Evolutionary conservation across 2,329 filamentous ascomycete genomes (phyloP).

Genomic region (Lasiodiplodia gonubiensis): DNA sequence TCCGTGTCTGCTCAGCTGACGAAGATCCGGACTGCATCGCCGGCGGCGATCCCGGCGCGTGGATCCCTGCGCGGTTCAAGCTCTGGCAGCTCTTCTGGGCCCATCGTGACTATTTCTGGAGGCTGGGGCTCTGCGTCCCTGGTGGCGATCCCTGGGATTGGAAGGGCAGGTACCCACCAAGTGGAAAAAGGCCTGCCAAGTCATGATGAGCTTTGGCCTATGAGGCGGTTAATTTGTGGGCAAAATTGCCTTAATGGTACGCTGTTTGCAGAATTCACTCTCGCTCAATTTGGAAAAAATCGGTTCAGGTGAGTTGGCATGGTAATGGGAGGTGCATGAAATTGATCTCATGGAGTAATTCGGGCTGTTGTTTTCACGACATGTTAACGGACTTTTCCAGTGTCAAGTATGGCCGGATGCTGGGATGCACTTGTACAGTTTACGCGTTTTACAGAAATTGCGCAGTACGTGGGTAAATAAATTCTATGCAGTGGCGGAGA

Average conservation of each 20-base stretch:
- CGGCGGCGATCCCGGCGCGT: constrained; percentile 43
- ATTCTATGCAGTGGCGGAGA: not conserved
- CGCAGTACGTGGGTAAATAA: too few relatives aligned
- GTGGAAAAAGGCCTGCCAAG: constrained; percentile 31
- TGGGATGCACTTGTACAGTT: not conserved
- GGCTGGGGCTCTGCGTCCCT: constrained; percentile 86
- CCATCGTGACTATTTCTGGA: constrained; percentile 96
- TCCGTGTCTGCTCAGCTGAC: constrained; percentile 74
- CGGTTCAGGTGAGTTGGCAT: not conserved
- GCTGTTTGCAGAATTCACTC: not conserved
- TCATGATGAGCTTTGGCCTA: constrained; percentile 16
- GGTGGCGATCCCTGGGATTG: constrained; percentile 74
- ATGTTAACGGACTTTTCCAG: not conserved
- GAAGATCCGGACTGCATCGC: constrained; percentile 75
- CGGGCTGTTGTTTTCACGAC: not conserved
- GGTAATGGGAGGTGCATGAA: not conserved
- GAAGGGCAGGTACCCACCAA: constrained; percentile 55
- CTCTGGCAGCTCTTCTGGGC: constrained; percentile 94
- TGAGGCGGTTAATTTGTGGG: not conserved
- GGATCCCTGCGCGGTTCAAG: constrained; percentile 65
- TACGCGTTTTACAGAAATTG: too few relatives aligned
- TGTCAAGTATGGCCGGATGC: not conserved
- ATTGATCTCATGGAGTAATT: not conserved
- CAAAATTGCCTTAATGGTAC: not conserved
- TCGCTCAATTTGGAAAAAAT: not conserved